Evolutionary conservation across 2,329 filamentous ascomycete species (phyloP).

Genomic region (Stemphylium vesicarium): DNA sequence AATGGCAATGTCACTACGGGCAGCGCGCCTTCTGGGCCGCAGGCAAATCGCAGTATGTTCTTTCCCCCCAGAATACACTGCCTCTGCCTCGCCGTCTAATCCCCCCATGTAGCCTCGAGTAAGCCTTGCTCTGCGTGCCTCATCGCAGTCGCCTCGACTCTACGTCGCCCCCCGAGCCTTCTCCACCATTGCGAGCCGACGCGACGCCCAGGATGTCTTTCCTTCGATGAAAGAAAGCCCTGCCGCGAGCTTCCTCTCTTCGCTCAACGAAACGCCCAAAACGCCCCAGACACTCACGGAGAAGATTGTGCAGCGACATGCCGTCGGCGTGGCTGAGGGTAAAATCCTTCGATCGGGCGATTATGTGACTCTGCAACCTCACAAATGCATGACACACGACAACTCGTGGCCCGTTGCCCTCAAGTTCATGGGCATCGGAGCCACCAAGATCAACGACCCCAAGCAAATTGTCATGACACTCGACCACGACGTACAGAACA

Average conservation of each 20-base stretch:
- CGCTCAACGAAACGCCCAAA: slow-evolving; percentile 59
- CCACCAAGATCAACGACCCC: slow-evolving; percentile 72
- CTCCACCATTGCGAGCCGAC: slow-evolving; percentile 27
- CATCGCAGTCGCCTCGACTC: slow-evolving; percentile 31
- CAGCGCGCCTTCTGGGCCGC: slow-evolving; percentile 41
- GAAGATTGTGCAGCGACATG: slow-evolving; percentile 86
- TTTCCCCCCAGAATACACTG: too few species aligned
- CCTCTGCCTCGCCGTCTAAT: slow-evolving; percentile 19
- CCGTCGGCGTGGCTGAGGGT: slow-evolving; percentile 74
- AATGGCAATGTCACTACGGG: slow-evolving; percentile 49
- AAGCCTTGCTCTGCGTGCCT: slow-evolving; percentile 35
- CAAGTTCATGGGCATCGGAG: slow-evolving; percentile 85
- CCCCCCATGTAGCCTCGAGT: slow-evolving; percentile 27
- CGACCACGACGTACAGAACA: slow-evolving; percentile 90
- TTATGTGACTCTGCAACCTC: slow-evolving; percentile 78
- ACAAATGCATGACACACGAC: slow-evolving; percentile 85
- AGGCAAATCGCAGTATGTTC: slow-evolving; percentile 39
- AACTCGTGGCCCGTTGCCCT: slow-evolving; percentile 77
- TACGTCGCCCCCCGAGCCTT: slow-evolving; percentile 35
- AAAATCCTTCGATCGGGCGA: slow-evolving; percentile 81
- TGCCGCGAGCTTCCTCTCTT: slow-evolving; percentile 73
- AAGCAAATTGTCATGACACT: slow-evolving; percentile 81
- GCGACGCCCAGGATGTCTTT: slow-evolving; percentile 55
- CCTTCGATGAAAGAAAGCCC: slow-evolving; percentile 68
- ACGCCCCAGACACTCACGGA: slow-evolving; percentile 83